Conservation (phyloP, 2,329 filamentous ascomycete genomes). For the Sarocladium oryzae region DNA sequence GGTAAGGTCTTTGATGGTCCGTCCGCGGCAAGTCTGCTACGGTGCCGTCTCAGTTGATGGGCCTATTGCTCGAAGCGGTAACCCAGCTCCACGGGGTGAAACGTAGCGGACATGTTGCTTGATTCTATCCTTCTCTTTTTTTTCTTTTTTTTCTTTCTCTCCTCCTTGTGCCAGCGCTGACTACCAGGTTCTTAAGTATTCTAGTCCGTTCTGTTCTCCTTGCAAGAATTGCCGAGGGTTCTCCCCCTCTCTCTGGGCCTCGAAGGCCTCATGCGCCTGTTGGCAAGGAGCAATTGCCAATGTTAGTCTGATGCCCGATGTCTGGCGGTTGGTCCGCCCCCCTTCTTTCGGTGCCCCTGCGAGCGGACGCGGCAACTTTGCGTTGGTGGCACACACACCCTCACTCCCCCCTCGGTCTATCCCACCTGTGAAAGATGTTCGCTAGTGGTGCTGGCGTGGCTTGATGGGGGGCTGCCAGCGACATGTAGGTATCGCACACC, state of each 20-base stretch:
- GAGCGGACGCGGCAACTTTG: background rate
- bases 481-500: background rate
- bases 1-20: background rate
- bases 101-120: conserved; percentile 6
- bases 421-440: no score
- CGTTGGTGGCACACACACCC: conserved; percentile 4
- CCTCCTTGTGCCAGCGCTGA: conserved; percentile 2
- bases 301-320: conserved; percentile 6
- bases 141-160: no score
- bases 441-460: background rate
- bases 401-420: background rate
- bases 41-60: conserved; percentile 2
- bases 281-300: conserved; percentile 9
- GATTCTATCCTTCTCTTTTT: conserved; percentile 2
- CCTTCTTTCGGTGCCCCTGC: conserved; percentile 3
- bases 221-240: background rate
- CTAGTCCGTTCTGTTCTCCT: background rate
- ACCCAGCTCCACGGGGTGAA: conserved; percentile 7
- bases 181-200: background rate
- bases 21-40: background rate
- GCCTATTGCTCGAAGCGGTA: conserved; percentile 7
- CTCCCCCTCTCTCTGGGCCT: no score
- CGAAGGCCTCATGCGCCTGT: no score
- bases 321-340: conserved; percentile 6
- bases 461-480: background rate